phyloP scores from a whole-genome alignment of 306 rosid species.

The Chamaecrista fasciculata region DNA sequence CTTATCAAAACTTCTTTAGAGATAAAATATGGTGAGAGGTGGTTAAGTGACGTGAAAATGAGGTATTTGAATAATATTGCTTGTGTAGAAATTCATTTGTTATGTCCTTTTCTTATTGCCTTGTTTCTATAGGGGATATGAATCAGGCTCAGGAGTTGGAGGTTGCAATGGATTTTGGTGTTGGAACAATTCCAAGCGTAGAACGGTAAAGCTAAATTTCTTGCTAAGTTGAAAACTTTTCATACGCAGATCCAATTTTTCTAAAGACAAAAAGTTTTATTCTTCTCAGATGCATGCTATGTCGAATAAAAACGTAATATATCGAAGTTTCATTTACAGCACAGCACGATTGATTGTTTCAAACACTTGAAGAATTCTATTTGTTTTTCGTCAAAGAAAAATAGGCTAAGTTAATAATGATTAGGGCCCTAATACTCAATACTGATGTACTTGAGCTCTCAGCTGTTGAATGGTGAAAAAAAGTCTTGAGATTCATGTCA shows the following conservation, averaged over 20 bases:
- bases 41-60: neutral
- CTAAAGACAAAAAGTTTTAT: too few relatives aligned
- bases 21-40: neutral
- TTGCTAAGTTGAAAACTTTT: neutral
- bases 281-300: too few relatives aligned
- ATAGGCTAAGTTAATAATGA: neutral
- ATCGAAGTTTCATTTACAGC: too few relatives aligned
- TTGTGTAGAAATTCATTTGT: neutral
- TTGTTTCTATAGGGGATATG: constrained; percentile 64
- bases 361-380: neutral
- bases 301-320: too few relatives aligned
- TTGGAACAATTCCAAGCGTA: constrained; percentile 67
- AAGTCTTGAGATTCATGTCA: too few relatives aligned
- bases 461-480: too few relatives aligned
- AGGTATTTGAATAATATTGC: neutral
- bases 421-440: too few relatives aligned
- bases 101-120: constrained; percentile 6
- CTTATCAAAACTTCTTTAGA: neutral
- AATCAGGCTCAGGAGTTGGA: constrained; percentile 66
- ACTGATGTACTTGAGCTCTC: too few relatives aligned
- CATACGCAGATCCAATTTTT: too few relatives aligned
- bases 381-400: neutral
- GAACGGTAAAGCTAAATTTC: constrained; percentile 60
- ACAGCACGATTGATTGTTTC: neutral
- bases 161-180: constrained; percentile 71